Evolutionary conservation across 2,329 filamentous ascomycete species (phyloP).

Genomic region (Podosphaera leucotricha): DNA sequence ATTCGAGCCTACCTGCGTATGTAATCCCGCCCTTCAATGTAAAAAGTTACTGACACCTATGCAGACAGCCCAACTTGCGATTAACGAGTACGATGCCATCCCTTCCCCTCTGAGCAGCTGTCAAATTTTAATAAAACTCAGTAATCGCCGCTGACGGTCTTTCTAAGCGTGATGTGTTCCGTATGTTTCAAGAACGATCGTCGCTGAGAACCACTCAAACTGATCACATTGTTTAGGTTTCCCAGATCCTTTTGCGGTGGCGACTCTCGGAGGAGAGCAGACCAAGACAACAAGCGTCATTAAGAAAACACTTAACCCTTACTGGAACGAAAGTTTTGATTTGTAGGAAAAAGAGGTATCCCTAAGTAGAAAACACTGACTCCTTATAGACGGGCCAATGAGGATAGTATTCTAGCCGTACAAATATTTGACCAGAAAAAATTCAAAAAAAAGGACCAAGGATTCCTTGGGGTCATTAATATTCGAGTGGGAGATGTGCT

Average conservation of each 20-base stretch:
- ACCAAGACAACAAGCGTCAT: slow-evolving; percentile 95
- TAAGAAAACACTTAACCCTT: slow-evolving; percentile 95
- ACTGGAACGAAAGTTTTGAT: slow-evolving; percentile 99
- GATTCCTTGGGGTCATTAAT: slow-evolving; percentile 93
- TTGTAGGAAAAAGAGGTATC: slow-evolving; percentile 31
- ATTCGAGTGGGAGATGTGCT: slow-evolving; percentile 87
- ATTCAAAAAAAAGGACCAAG: slow-evolving; percentile 99
- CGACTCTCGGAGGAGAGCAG: slow-evolving; percentile 91
- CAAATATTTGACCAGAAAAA: slow-evolving; percentile 99
- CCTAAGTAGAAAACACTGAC: not conserved
- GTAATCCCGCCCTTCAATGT: slow-evolving; percentile 16
- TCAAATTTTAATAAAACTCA: slow-evolving; percentile 24
- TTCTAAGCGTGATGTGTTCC: slow-evolving; percentile 97
- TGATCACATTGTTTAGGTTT: slow-evolving; percentile 38
- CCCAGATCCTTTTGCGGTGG: slow-evolving; percentile 91
- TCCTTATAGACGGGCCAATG: slow-evolving; percentile 50
- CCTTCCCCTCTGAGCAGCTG: not conserved
- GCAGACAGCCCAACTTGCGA: slow-evolving; percentile 64
- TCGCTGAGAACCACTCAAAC: slow-evolving; percentile 1
- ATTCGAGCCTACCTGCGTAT: slow-evolving; percentile 39
- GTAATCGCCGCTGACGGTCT: slow-evolving; percentile 97
- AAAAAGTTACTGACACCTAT: slow-evolving; percentile 10
- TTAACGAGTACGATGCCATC: slow-evolving; percentile 49
- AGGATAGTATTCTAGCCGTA: slow-evolving; percentile 89
- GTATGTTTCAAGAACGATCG: slow-evolving; percentile 34